Conservation (phyloP, 1,284 basidiomycete species). For the Cutaneotrichosporon sp. region DNA sequence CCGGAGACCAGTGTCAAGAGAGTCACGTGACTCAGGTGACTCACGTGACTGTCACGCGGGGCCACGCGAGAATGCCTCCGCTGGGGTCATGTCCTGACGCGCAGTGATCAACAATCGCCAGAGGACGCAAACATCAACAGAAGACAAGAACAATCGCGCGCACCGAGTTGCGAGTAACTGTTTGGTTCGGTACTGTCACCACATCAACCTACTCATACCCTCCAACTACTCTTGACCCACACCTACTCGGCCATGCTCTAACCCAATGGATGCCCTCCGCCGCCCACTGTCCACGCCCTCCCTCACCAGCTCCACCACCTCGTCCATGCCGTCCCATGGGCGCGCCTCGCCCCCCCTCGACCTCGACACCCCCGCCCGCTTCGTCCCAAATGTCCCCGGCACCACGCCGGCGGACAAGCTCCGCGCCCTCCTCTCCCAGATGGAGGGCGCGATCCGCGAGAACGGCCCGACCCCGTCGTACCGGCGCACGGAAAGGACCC, state of each 20-base stretch:
- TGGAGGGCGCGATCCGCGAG: constrained; percentile 19
- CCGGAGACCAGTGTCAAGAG: too few species aligned
- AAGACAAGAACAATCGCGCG: not conserved
- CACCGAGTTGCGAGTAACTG: not conserved
- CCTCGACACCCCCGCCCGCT: constrained; percentile 15
- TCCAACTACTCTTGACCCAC: not conserved
- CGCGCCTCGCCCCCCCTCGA: constrained; percentile 19
- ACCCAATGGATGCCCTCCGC: constrained; percentile 2
- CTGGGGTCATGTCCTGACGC: too few species aligned
- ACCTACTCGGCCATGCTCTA: constrained; percentile 7
- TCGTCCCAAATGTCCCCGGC: constrained; percentile 16
- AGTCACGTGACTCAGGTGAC: too few species aligned
- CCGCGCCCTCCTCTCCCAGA: constrained; percentile 19
- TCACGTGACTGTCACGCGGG: too few species aligned
- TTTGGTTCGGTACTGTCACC: constrained; percentile 8
- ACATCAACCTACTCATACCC: constrained; percentile 5
- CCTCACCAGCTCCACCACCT: constrained; percentile 15
- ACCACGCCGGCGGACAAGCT: constrained; percentile 23
- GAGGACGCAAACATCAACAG: not conserved
- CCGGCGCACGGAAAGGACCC: constrained; percentile 3
- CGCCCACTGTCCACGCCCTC: constrained; percentile 6
- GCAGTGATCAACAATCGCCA: not conserved
- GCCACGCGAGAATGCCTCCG: not conserved
- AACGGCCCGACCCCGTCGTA: not conserved
- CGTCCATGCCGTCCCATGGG: constrained; percentile 13